Base-by-base conservation (phyloP, 1,284 basidiomycete species). In the Rhizoctonia solani region DNA sequence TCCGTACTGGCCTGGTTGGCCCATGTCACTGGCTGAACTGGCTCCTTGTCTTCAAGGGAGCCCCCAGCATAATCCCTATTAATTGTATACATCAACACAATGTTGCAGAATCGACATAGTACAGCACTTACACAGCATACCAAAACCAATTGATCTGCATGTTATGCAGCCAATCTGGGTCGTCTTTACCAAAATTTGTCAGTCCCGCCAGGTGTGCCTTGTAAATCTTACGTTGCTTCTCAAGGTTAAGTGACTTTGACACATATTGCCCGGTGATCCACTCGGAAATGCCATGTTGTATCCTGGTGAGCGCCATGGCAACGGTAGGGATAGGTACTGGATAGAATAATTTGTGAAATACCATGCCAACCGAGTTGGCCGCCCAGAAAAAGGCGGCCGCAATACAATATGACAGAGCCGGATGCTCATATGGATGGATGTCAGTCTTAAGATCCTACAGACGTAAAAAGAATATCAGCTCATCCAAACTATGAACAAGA, bases 211-310 rank as follows among this genome's bases (percentile, higher is more conserved):
- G 23, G 16, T 65, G 61, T 8, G 61, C 50, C 5, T 52, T 27
- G 25, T 54, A 65, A n/a, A 59, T 23, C n/a, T 65, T 65, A 23
- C n/a, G 34, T 21, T 52, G 56, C 30, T 21, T 29, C 2, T 16
- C 30, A 9, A 27, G 37, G 21, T 54, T 65, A 25, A 65, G 50
- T n/a, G 53, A 49, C 3, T 23, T 25, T 0, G 49, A 0, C 16
- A 21, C 14, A 8, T 19, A 46, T 3, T 32, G 14, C 2, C 61
- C 61, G 2, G 50, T 65, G n/a, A 19, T 8, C 25, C 30, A 65
- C 27, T 65, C 61, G 27, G 44, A 37, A 11, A 65, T 44, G 2
- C 37, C 30, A 23, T 37, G 34, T 21, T 65, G 61, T 16, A 65
- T 21, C 13, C 27, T 53, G 11, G 61, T 39, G 14, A 54, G 32